Evolutionary conservation across 495 filamentous ascomycete genomes (phyloP).

Genomic region (Saxophila tyrrhenica): DNA sequence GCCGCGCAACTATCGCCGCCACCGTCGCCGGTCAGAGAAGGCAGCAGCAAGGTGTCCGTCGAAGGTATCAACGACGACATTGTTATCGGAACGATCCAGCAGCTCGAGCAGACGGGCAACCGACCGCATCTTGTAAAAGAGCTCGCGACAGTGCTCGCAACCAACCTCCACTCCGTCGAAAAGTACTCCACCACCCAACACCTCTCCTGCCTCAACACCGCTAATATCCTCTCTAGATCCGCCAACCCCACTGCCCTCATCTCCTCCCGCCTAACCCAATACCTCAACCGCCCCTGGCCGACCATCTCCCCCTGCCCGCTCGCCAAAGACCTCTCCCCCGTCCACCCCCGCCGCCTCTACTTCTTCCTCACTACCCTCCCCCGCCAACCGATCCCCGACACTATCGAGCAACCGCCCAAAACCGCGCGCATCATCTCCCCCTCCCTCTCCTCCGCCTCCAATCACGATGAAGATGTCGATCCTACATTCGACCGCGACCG

Average conservation of each 20-base stretch:
- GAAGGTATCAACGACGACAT: constrained; percentile 91
- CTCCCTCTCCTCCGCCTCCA: constrained; percentile 61
- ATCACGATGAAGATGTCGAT: constrained; percentile 62
- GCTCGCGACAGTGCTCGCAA: constrained; percentile 68
- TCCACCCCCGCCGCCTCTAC: constrained; percentile 90
- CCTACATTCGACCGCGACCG: constrained; percentile 43
- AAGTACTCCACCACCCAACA: constrained; percentile 46
- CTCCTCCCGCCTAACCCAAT: constrained; percentile 78
- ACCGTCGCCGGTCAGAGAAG: constrained; percentile 56
- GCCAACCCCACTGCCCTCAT: constrained; percentile 92
- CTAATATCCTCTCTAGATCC: constrained; percentile 47
- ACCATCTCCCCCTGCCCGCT: constrained; percentile 73
- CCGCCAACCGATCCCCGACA: constrained; percentile 67
- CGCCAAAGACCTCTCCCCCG: constrained; percentile 80
- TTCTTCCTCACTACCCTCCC: constrained; percentile 83
- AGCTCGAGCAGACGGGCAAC: constrained; percentile 86
- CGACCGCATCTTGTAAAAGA: constrained; percentile 91
- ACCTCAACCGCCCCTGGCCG: constrained; percentile 81
- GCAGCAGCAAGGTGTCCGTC: constrained; percentile 58
- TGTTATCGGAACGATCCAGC: constrained; percentile 80
- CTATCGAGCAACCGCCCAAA: constrained; percentile 32
- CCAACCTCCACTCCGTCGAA: constrained; percentile 70
- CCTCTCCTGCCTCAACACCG: not conserved
- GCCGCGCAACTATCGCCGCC: constrained; percentile 70
- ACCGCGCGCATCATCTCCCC: constrained; percentile 59